Evolutionary conservation across 1,284 basidiomycete genomes (phyloP), one percentile per base, ranked within the genome.

Genomic region (Ganoderma resinaceum): DNA sequence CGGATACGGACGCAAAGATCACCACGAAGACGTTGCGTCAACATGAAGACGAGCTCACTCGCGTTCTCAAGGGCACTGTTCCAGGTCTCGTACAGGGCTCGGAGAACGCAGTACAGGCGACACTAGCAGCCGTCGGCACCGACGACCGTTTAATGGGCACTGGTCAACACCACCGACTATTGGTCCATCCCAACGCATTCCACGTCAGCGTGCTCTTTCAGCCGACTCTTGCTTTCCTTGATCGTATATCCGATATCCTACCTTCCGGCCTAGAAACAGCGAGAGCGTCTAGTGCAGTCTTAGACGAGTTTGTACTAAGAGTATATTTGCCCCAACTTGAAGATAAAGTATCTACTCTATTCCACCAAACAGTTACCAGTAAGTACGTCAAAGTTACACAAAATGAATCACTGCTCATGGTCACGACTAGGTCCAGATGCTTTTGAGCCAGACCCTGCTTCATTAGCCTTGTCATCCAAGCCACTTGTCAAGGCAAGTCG

Each of bases 281-380:
- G 29, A 84, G 87, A 66, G 87, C 91, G 1, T 93, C 95, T 43
- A 92, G 90, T 57, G 85, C 87, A 18, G 89, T 97, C 40, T 79
- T 99, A 68, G 96, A 99, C 71, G 96, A 99, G 66, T 99, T 99
- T 78, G 96, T 99, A 8, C 84, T 95, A 64, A 93, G 93, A 70
- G 92, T 96, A 0, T 99, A 98, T 82, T 82, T 99, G 53, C 97
- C 97, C 0, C 96, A 98, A 78, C 82, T 99, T 69, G 97, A 99
- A 80, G 97, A 99, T 75, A 97, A 96, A 80, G 95, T 98, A 52
- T 91, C 94, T 0, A 85, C 89, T 62, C 83, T 97, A 38, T 98
- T 98, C 81, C 95, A 95, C 77, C 88, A 93, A 66, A 90, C 95
- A 16, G 90, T 97, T 4, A 91, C 91, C 23, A 91, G 95, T 93